These are phyloP conservation scores for Mycena leptocephala DNA, from an alignment of 768 basidiomycete genomes.

Conservation along the genomic window DNA sequence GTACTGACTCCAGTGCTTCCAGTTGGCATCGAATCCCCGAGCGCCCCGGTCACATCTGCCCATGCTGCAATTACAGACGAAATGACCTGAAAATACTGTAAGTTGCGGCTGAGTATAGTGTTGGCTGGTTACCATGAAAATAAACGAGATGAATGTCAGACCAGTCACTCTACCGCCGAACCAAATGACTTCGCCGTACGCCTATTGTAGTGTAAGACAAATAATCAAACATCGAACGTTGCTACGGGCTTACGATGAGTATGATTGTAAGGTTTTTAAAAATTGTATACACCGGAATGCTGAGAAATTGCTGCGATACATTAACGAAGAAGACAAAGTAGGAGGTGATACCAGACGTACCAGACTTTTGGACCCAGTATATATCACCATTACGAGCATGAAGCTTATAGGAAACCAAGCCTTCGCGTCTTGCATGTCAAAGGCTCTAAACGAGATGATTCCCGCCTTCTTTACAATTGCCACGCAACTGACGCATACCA, in stretches of 20 bases:
- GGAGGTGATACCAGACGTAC: conserved; percentile 63
- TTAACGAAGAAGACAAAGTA: not conserved
- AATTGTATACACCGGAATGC: conserved; percentile 96
- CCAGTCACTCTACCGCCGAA: conserved; percentile 93
- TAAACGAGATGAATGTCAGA: conserved; percentile 91
- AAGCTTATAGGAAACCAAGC: conserved; percentile 96
- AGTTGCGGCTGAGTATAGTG: not conserved
- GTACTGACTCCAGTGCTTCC: conserved; percentile 52
- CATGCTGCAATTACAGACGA: conserved; percentile 99
- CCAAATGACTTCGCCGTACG: conserved; percentile 98
- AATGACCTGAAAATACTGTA: conserved; percentile 73
- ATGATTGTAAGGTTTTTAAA: conserved; percentile 99
- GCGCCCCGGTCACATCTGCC: conserved; percentile 79
- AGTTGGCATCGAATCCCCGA: conserved; percentile 55
- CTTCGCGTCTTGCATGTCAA: conserved; percentile 88
- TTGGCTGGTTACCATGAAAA: conserved; percentile 82
- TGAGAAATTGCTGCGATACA: conserved; percentile 88
- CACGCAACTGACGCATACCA: conserved; percentile 90
- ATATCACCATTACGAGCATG: conserved; percentile 94
- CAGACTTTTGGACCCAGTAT: conserved; percentile 97
- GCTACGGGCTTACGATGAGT: conserved; percentile 78
- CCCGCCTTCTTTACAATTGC: conserved; percentile 79
- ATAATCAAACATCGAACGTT: not conserved
- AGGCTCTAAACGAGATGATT: conserved; percentile 88
- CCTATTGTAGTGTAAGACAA: conserved; percentile 61